Base-by-base conservation (phyloP, 2,329 filamentous ascomycete species). In the Colletotrichum australisinense region DNA sequence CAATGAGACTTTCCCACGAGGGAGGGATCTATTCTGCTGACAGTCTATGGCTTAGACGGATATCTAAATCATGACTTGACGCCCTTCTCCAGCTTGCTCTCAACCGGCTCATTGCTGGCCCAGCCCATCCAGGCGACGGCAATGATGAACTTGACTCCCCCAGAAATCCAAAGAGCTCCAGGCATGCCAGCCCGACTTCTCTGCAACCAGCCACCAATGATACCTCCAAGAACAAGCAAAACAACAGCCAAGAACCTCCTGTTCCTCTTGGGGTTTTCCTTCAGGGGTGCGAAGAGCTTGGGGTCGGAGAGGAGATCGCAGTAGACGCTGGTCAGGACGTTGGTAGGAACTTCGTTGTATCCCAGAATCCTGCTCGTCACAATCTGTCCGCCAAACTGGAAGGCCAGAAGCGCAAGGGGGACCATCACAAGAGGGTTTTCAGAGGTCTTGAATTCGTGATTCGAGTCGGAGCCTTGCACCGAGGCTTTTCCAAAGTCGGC, bases 341-440 rank as follows among this genome's bases (percentile, higher is more conserved):
- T 88, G 0, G 88, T 87, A 1, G 88, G 88, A 57, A 90, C 80
- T 78, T 89, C 88, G 68, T 86, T 87, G 76, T 86, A 87, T 9
- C 87, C 87, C 24, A 90, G 80, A 14, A 84, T 79, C 22, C 88
- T 82, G 46, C 84, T 86, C 46, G 82, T 82, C 24, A 87, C 87
- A 72, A 89, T 89, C 78, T 89, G 87, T 55, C 88, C 87, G 4
- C 86, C 87, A 60, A 83, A 84, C 76, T 90, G 87, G 75, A 89
- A 88, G 3, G 88, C 88, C 1, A 91, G 81, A 35, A 88, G 83
- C 1, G 79, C 82, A 9, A 89, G 79, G 1, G 84, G 83, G 1
- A 88, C 78, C 46, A 89, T 81, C 16, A 84, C 83, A 38, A 84
- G 82, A 69, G 86, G 83, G 57, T 83, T 77, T 49, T 78, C 76